These are phyloP conservation scores for Dothiorella sarmentorum DNA, from an alignment of 2,329 filamentous ascomycete genomes.

Conservation along the genomic window DNA sequence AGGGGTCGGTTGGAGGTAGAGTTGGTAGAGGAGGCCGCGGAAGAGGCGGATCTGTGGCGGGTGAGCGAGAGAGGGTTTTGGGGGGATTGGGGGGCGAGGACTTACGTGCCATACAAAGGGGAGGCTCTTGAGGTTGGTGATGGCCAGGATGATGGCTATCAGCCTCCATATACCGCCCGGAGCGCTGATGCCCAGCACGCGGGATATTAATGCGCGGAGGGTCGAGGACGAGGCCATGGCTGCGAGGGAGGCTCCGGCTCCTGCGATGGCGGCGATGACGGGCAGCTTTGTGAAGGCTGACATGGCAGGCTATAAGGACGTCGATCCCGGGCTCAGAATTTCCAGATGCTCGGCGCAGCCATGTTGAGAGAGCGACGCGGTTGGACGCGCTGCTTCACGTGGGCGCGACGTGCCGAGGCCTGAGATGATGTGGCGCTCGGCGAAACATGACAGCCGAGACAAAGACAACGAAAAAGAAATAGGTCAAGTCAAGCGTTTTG, in stretches of 20 bases:
- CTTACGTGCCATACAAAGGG: slow-evolving; percentile 74
- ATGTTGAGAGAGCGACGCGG: background rate
- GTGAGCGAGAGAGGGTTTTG: background rate
- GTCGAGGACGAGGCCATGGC: slow-evolving; percentile 27
- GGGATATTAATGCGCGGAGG: slow-evolving; percentile 23
- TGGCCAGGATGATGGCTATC: slow-evolving; percentile 31
- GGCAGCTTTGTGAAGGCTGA: background rate
- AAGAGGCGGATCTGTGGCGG: slow-evolving; percentile 44
- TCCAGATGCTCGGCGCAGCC: background rate
- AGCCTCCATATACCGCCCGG: slow-evolving; percentile 36
- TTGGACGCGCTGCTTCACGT: background rate
- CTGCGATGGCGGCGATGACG: background rate
- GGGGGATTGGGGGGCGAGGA: slow-evolving; percentile 17
- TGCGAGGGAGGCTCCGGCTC: slow-evolving; percentile 20
- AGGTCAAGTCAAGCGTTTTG: slow-evolving; percentile 10
- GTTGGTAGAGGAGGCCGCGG: slow-evolving; percentile 45
- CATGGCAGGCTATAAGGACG: background rate
- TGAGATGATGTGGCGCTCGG: background rate
- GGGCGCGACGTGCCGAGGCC: slow-evolving; percentile 6
- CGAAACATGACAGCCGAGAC: background rate
- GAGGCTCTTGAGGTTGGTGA: slow-evolving; percentile 68
- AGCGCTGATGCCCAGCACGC: slow-evolving; percentile 29
- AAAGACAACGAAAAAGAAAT: too few relatives aligned
- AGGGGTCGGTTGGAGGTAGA: slow-evolving; percentile 43
- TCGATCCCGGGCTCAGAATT: background rate